A percentile compares a stretch with the other conserved stretches of the same genome.
These are phyloP conservation scores for Paramecium tetraurelia DNA, from an alignment of 73 alveolate species.

Conservation along the genomic window DNA sequence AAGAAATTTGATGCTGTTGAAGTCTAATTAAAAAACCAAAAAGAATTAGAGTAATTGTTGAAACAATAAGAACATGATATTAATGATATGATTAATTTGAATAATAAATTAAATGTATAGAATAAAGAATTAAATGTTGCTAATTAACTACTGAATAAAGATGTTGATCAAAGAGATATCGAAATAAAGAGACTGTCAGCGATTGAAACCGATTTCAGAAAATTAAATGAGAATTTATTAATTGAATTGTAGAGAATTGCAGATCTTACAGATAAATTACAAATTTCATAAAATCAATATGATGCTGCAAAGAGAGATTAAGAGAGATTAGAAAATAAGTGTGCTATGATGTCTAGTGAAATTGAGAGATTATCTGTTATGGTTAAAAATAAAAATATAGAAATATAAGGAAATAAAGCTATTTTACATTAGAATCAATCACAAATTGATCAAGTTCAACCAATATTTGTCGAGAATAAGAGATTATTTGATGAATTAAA, in stretches of 20 bases:
- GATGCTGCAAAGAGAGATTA: not conserved
- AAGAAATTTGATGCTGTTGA: not conserved
- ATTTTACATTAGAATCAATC: not conserved
- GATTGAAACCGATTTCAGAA: not conserved
- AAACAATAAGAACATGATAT: not conserved
- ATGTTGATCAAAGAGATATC: not conserved
- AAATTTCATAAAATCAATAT: not conserved
- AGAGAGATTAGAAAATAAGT: conserved; percentile 14
- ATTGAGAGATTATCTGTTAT: conserved; percentile 1
- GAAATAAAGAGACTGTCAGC: conserved; percentile 1
- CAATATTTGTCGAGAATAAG: not conserved
- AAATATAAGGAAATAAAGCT: not conserved
- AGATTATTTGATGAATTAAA: conserved; percentile 41
- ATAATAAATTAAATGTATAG: not conserved
- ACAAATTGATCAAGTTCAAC: not conserved
- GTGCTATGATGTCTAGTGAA: conserved; percentile 16
- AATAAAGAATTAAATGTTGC: not conserved
- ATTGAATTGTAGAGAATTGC: not conserved
- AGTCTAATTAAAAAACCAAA: not conserved
- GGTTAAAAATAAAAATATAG: conserved; percentile 8
- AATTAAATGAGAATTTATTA: not conserved
- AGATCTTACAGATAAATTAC: conserved; percentile 10
- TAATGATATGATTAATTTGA: not conserved
- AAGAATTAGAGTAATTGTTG: not conserved
- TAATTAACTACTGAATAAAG: not conserved